Conservation (phyloP, 2,329 filamentous ascomycete genomes). For the Zymoseptoria ardabiliae region DNA sequence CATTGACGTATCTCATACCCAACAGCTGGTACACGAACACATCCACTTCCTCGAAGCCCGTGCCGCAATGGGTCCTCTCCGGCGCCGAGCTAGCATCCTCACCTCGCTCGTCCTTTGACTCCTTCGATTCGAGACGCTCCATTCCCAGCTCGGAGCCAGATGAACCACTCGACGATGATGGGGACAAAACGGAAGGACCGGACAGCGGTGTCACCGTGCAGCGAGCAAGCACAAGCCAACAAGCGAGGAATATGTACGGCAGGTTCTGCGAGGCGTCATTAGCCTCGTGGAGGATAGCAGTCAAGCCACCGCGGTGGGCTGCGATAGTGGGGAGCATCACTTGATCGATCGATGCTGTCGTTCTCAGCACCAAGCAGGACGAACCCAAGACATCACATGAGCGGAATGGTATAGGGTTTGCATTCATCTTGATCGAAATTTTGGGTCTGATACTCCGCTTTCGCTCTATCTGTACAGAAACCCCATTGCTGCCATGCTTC, state of each 20-base stretch:
- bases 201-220: background rate
- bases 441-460: background rate
- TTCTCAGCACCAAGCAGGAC: background rate
- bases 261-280: background rate
- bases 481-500: background rate
- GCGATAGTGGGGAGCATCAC: background rate
- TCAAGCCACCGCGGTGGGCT: background rate
- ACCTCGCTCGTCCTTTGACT: conserved; percentile 10
- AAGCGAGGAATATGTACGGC: background rate
- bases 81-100: conserved; percentile 9
- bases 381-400: no score
- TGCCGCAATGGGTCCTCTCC: conserved; percentile 9
- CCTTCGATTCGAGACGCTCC: background rate
- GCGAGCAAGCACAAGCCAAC: background rate
- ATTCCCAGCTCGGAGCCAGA: background rate
- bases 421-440: background rate
- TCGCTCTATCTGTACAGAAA: background rate
- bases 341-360: background rate
- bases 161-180: background rate
- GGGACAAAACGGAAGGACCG: background rate
- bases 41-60: background rate
- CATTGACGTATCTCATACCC: background rate
- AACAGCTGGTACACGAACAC: background rate
- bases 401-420: background rate
- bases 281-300: background rate